phyloP scores from a whole-genome alignment of 164 flowering plant species.

The Berberis thunbergii region DNA sequence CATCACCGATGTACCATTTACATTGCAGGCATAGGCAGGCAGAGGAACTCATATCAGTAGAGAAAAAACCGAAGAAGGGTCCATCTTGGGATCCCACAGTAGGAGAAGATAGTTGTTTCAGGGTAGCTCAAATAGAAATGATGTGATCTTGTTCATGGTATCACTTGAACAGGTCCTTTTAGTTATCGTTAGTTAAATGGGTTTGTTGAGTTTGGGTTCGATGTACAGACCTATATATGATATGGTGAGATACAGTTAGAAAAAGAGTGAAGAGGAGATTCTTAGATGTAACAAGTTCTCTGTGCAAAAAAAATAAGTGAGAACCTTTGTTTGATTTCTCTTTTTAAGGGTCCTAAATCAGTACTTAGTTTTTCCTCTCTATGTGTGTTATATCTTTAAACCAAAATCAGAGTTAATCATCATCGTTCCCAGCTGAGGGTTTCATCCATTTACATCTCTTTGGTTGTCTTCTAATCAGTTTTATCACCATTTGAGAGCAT shows the following conservation, averaged over 20 bases:
- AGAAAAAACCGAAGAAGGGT: not conserved
- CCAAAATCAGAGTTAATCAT: too few species aligned
- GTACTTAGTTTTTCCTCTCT: too few species aligned
- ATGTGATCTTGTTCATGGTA: conserved; percentile 9
- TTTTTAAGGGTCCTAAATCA: too few species aligned
- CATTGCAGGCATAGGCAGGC: not conserved
- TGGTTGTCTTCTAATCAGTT: too few species aligned
- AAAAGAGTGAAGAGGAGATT: not conserved
- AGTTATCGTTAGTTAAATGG: not conserved
- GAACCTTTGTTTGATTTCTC: not conserved
- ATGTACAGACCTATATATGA: conserved; percentile 19
- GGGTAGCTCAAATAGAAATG: conserved; percentile 10
- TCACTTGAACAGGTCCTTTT: conserved; percentile 5
- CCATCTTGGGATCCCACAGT: conserved; percentile 2
- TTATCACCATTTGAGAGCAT: too few species aligned
- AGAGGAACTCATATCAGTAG: too few species aligned
- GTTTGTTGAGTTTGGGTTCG: conserved; percentile 16
- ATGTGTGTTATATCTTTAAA: too few species aligned
- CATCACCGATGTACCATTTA: not conserved
- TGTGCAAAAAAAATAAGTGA: not conserved
- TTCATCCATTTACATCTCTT: too few species aligned
- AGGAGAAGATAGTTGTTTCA: conserved; percentile 1
- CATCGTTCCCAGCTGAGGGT: too few species aligned
- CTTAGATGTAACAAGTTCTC: conserved; percentile 1
- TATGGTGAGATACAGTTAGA: conserved; percentile 4